Conservation (phyloP, 768 basidiomycete genomes). For the Sporobolomyces roseus region DNA sequence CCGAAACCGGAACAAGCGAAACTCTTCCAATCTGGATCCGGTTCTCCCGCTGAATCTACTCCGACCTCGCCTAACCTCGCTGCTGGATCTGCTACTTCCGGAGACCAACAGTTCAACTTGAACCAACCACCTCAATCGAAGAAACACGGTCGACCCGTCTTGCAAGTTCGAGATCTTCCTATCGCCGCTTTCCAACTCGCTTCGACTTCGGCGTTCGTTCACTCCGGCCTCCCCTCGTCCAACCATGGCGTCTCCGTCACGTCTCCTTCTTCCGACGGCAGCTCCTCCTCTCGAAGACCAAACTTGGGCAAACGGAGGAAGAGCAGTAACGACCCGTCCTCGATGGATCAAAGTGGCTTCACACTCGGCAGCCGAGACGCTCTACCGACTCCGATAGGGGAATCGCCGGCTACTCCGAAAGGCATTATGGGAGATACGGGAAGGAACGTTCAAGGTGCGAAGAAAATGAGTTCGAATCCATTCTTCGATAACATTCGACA, state of each 20-base stretch:
- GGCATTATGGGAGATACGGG: neutral
- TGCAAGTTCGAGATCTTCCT: conserved; percentile 47
- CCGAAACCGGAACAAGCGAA: neutral
- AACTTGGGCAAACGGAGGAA: conserved; percentile 36
- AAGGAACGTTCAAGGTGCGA: neutral
- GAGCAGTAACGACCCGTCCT: conserved; percentile 22
- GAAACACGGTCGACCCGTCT: conserved; percentile 36
- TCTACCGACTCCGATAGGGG: neutral
- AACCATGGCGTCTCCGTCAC: neutral
- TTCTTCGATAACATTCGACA: conserved; percentile 84
- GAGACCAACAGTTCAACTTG: neutral
- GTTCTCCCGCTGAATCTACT: neutral
- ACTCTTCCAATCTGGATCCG: conserved; percentile 9
- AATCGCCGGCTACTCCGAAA: neutral
- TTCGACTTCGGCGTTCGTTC: conserved; percentile 35
- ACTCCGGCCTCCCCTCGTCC: conserved; percentile 8
- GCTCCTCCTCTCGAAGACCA: conserved; percentile 18
- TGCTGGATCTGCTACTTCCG: neutral
- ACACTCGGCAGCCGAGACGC: neutral
- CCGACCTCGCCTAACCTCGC: neutral
- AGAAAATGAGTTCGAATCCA: conserved; percentile 59
- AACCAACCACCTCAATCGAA: conserved; percentile 20
- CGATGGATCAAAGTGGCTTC: neutral
- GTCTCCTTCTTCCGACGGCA: conserved; percentile 13
- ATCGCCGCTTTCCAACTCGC: conserved; percentile 51